Base-by-base conservation (phyloP, 768 basidiomycete genomes). In the Omphalotus guepiniiformis region DNA sequence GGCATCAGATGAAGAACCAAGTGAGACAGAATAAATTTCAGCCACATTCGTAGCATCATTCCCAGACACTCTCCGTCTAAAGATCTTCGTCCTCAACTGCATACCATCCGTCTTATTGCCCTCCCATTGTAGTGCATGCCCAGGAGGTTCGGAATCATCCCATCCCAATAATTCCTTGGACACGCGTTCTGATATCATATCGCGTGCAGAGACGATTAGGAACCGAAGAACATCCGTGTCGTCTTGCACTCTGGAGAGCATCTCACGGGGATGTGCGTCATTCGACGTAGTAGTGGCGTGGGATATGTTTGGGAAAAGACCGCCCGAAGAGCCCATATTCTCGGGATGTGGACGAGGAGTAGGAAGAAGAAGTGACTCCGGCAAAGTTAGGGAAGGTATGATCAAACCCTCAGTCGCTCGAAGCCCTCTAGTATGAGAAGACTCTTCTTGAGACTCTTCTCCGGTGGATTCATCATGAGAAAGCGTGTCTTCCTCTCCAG, bases 241-340 rank as follows among this genome's bases (percentile, higher is more conserved):
- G 6, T 15, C 35, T 36, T 29, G 30, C 19, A 3, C 18, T 11
- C 6, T 39, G 18, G 21, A n/a, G 18, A 16, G 8, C 42, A 32
- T 29, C n/a, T 8, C 22, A 21, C 5, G 42, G 9, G n/a, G 18
- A 11, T 19, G 13, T 11, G 18, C 16, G 7, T 12, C 7, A 22
- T 37, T 35, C 11, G 44, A 32, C n/a, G n/a, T n/a, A n/a, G n/a
- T n/a, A n/a, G n/a, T n/a, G 12, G 43, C 32, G 38, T 46, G 44
- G n/a, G n/a, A n/a, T n/a, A n/a, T n/a, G n/a, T n/a, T n/a, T n/a
- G n/a, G n/a, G n/a, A n/a, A n/a, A n/a, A n/a, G n/a, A n/a, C n/a
- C n/a, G n/a, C n/a, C n/a, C n/a, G n/a, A n/a, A 15, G 44, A 36
- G 21, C 34, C 38, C 13, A 36, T 36, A 15, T 36, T 23, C 8